Evolutionary conservation across 805 yeast species (phyloP), one percentile per base, ranked within the genome.

Genomic region (Metschnikowia continentalis): DNA sequence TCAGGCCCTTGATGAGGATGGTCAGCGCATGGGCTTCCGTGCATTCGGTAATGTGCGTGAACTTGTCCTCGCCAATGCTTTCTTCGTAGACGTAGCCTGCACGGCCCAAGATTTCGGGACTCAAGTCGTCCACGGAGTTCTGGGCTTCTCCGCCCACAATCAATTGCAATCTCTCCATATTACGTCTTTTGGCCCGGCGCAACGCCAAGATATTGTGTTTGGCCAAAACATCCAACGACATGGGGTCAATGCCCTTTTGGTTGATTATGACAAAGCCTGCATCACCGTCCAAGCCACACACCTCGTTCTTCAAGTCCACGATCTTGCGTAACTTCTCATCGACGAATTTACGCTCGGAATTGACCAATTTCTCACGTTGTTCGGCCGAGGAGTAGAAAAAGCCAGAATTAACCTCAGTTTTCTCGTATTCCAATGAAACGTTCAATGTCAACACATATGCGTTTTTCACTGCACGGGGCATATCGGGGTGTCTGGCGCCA

Each of bases 401-500:
- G 11, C 97, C 91, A 2, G 96, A 88, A 72, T 94, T 94, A 47
- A 94, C 97, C 74, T 94, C 99, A 40, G 97, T 90, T 76, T 94
- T 94, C 67, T 94, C 99, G 69, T 94, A 94, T 71, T 94, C 99
- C 60, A 94, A 76, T 5, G 96, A 88, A 42, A 94, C 99, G 68
- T 94, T 94, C 61, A 94, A 79, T 48, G 89, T 94, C 65, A 94
- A 78, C 33, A 94, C 83, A 62, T 81, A 76, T 1, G 97, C 97
- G 67, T 94, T 89, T 56, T 81, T 80, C 17, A 94, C 85, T 49
- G 83, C 73, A 58, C 84, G 87, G 52, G 99, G 99, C 99, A 94
- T 94, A 70, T 94, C 99, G 42, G 99, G 99, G 76, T 94, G 99
- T 68, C 99, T 83, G 15, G 97, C 97, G 59, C 99, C 99, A 68